Evolutionary conservation across 192 early-diverging fungal species (phyloP).

Genomic region (Paraglomus occultum): DNA sequence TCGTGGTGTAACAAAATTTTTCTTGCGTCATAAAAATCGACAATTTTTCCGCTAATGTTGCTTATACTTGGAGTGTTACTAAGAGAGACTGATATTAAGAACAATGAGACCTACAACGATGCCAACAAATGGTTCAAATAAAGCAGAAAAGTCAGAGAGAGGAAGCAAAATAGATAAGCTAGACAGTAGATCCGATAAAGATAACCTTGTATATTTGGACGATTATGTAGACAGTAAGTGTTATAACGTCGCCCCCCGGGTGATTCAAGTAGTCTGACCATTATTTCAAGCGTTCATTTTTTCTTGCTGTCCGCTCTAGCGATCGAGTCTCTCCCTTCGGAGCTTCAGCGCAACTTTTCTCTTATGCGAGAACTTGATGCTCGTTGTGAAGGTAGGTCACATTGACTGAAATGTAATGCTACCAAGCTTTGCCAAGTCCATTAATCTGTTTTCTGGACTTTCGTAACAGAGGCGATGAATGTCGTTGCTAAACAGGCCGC

Average conservation of each 20-base stretch:
- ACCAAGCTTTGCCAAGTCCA: background rate
- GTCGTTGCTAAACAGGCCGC: constrained; percentile 63
- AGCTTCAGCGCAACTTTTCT: constrained; percentile 84
- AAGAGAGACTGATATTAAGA: no score
- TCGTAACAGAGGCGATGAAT: constrained; percentile 62
- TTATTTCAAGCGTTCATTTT: constrained; percentile 1
- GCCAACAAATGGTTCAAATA: no score
- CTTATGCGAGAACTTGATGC: constrained; percentile 93
- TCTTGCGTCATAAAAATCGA: no score
- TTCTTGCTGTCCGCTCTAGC: constrained; percentile 39
- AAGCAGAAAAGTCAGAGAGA: no score
- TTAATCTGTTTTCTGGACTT: background rate
- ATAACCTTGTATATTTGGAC: constrained; percentile 67
- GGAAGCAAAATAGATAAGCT: no score
- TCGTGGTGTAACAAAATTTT: no score
- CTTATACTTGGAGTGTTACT: no score
- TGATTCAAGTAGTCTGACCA: background rate
- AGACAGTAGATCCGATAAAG: constrained; percentile 16
- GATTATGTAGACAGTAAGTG: constrained; percentile 93
- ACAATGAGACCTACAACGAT: no score
- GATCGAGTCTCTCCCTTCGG: constrained; percentile 72
- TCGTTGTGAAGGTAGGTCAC: constrained; percentile 56
- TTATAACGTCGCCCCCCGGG: background rate
- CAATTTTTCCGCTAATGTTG: no score
- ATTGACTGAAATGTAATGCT: background rate